Conservation (phyloP, 345 rosid species). For the Alliaria petiolata region DNA sequence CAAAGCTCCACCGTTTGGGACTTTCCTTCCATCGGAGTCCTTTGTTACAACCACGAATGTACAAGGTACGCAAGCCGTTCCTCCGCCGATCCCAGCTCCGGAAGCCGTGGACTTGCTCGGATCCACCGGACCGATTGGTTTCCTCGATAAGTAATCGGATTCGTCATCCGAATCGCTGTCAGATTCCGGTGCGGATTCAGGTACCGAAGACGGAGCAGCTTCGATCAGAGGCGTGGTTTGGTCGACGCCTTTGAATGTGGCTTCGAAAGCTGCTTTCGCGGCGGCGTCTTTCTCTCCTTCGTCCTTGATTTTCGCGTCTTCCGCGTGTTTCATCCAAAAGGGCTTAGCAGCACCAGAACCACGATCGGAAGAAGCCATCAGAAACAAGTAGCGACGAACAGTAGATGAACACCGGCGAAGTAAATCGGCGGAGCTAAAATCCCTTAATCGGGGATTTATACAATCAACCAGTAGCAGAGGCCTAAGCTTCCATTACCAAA, state of each 20-base stretch:
- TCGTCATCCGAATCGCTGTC: slow-evolving; percentile 80
- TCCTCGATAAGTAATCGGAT: slow-evolving; percentile 55
- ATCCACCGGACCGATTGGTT: slow-evolving; percentile 89
- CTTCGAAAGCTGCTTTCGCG: slow-evolving; percentile 95
- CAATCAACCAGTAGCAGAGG: background rate
- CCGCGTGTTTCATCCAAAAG: slow-evolving; percentile 96
- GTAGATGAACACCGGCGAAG: background rate
- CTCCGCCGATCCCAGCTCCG: slow-evolving; percentile 91
- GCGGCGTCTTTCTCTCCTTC: slow-evolving; percentile 91
- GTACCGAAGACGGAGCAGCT: slow-evolving; percentile 39
- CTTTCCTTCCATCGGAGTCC: slow-evolving; percentile 88
- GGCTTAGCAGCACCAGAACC: slow-evolving; percentile 45
- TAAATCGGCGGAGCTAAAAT: background rate
- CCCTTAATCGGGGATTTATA: background rate
- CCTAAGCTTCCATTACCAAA: slow-evolving; percentile 21
- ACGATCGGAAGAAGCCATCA: slow-evolving; percentile 37
- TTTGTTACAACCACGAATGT: slow-evolving; percentile 75
- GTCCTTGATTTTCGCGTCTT: slow-evolving; percentile 87
- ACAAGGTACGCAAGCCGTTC: slow-evolving; percentile 85
- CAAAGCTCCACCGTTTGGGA: slow-evolving; percentile 66
- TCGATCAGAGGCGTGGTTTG: slow-evolving; percentile 44
- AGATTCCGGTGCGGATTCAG: slow-evolving; percentile 46
- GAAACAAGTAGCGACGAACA: background rate
- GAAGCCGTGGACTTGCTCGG: slow-evolving; percentile 84
- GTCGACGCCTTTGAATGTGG: slow-evolving; percentile 71